Evolutionary conservation across 768 basidiomycete genomes (phyloP).

Genomic region (Dioszegia hungarica): DNA sequence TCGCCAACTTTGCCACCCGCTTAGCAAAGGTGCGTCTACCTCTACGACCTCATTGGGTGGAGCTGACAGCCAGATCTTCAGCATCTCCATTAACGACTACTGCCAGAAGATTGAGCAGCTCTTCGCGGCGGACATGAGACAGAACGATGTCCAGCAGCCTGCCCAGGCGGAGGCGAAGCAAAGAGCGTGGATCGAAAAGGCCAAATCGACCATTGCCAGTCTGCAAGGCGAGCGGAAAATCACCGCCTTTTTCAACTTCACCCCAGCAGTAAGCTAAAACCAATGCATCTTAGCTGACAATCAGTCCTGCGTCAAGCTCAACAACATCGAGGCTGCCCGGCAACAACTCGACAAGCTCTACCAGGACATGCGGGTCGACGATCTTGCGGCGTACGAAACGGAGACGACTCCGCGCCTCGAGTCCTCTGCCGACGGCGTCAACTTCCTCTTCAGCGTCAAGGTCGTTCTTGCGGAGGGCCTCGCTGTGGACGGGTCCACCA

Average conservation of each 20-base stretch:
- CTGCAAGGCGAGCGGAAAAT: slow-evolving; percentile 77
- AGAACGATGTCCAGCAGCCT: slow-evolving; percentile 56
- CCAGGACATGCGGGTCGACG: slow-evolving; percentile 82
- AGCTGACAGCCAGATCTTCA: slow-evolving; percentile 63
- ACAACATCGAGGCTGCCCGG: slow-evolving; percentile 90
- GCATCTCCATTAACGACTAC: slow-evolving; percentile 87
- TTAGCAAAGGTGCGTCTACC: slow-evolving; percentile 67
- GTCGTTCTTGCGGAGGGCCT: slow-evolving; percentile 84
- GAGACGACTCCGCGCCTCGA: slow-evolving; percentile 1
- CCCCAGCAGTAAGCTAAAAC: slow-evolving; percentile 54
- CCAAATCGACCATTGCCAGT: slow-evolving; percentile 54
- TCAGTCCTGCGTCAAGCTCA: slow-evolving; percentile 91
- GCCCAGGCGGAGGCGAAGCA: slow-evolving; percentile 72
- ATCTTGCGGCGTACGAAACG: slow-evolving; percentile 53
- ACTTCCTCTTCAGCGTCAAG: slow-evolving; percentile 89
- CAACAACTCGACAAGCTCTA: slow-evolving; percentile 91
- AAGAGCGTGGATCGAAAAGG: slow-evolving; percentile 52
- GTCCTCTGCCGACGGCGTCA: not conserved
- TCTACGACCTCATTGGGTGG: not conserved
- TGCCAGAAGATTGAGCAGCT: slow-evolving; percentile 78
- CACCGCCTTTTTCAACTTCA: slow-evolving; percentile 85
- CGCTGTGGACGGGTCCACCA: slow-evolving; percentile 71
- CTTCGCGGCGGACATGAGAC: slow-evolving; percentile 95
- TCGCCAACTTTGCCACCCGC: slow-evolving; percentile 82
- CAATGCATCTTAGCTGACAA: not conserved